Percentiles rank a stretch among this genome's conserved stretches.
Evolutionary conservation across 306 rosid species (phyloP).

Genomic region (Medicago ruthenica): DNA sequence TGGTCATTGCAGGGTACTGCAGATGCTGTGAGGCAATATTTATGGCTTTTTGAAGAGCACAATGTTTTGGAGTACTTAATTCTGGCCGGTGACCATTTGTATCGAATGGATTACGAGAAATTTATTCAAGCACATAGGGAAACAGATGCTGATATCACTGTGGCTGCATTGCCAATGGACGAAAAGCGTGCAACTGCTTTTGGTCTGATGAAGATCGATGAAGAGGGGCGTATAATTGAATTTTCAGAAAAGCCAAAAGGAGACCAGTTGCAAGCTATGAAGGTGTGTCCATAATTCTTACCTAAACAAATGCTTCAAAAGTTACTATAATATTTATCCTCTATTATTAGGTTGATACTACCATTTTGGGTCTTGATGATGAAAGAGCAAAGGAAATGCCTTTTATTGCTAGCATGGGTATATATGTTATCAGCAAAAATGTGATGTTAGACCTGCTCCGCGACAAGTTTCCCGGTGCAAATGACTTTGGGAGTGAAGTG

Average conservation of each 20-base stretch:
- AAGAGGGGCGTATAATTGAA: slow-evolving; percentile 92
- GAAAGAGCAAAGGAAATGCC: slow-evolving; percentile 96
- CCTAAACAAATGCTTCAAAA: background rate
- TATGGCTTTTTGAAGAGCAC: slow-evolving; percentile 98
- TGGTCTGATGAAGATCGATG: slow-evolving; percentile 97
- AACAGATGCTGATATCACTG: slow-evolving; percentile 94
- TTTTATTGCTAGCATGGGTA: slow-evolving; percentile 98
- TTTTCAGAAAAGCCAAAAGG: slow-evolving; percentile 97
- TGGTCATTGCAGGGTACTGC: slow-evolving; percentile 79
- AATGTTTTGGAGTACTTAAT: slow-evolving; percentile 88
- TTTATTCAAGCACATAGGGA: slow-evolving; percentile 98
- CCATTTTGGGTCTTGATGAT: slow-evolving; percentile 95
- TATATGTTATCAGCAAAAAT: slow-evolving; percentile 93
- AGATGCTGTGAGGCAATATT: slow-evolving; percentile 94
- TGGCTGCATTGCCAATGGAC: slow-evolving; percentile 98
- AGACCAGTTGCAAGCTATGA: slow-evolving; percentile 95
- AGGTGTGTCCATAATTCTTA: slow-evolving; percentile 49
- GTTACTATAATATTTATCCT: slow-evolving; percentile 26
- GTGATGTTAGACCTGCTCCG: slow-evolving; percentile 86
- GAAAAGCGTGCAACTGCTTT: slow-evolving; percentile 97
- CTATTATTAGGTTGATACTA: slow-evolving; percentile 85
- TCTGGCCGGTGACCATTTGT: slow-evolving; percentile 94
- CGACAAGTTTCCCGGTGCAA: slow-evolving; percentile 86
- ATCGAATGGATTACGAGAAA: slow-evolving; percentile 94
- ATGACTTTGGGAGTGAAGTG: slow-evolving; percentile 98